Evolutionary conservation across 768 basidiomycete species (phyloP).

Genomic region (Royoungia palumana): DNA sequence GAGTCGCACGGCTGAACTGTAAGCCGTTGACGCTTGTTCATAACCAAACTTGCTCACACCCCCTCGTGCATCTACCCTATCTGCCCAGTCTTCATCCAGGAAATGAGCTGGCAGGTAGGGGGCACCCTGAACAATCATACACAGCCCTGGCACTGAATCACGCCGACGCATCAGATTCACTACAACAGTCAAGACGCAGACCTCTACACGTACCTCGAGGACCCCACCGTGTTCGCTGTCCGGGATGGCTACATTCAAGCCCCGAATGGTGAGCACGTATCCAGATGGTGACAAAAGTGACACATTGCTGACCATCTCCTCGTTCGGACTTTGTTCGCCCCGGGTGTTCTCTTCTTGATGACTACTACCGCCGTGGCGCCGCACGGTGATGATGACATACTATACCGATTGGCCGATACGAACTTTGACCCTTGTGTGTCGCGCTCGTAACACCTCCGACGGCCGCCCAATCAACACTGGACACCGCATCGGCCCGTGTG

Average conservation of each 20-base stretch:
- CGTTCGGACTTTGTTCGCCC: background rate
- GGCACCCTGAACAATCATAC: background rate
- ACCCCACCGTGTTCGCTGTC: conserved; percentile 52
- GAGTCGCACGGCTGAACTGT: conserved; percentile 58
- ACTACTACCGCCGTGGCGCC: background rate
- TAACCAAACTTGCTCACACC: background rate
- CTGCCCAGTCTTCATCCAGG: conserved; percentile 52
- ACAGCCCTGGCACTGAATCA: background rate
- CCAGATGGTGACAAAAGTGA: background rate
- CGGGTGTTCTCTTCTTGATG: background rate
- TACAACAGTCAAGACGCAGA: conserved; percentile 60
- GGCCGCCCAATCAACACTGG: background rate
- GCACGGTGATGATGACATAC: background rate
- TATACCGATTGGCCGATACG: background rate
- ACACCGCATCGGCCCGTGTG: conserved; percentile 2
- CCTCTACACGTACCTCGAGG: conserved; percentile 55
- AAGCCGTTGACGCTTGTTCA: conserved; percentile 16
- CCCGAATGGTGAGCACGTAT: conserved; percentile 34
- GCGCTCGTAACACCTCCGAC: background rate
- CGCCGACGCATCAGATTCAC: conserved; percentile 48
- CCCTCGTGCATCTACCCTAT: background rate
- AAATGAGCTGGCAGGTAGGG: conserved; percentile 59
- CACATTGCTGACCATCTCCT: background rate
- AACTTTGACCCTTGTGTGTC: background rate
- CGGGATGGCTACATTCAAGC: conserved; percentile 48